Conservation (phyloP, 192 early-diverging fungal species). For the Podila clonocystis region DNA sequence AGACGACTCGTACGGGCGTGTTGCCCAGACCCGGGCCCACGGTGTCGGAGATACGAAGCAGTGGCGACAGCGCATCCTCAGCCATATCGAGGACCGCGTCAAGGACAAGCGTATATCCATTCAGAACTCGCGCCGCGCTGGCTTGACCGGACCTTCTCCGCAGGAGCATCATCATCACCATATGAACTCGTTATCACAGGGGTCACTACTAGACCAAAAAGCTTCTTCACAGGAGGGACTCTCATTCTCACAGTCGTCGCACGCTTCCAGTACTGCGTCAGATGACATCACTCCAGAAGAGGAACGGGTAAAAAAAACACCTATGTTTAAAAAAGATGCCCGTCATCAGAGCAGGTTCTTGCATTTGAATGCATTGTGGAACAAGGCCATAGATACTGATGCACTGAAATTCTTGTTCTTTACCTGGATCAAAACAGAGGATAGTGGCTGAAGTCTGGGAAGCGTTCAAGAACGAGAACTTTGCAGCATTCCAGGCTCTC, state of each 20-base stretch:
- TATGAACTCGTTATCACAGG: background rate
- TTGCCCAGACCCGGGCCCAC: background rate
- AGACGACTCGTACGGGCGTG: background rate
- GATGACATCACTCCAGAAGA: conserved; percentile 16
- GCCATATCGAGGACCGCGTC: conserved; percentile 37
- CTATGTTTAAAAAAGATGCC: background rate
- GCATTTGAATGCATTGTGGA: background rate
- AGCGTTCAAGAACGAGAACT: conserved; percentile 35
- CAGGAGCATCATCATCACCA: background rate
- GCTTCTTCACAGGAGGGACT: background rate
- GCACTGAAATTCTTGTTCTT: background rate
- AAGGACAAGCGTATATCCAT: conserved; percentile 28
- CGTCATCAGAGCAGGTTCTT: background rate
- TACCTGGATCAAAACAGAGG: conserved; percentile 3
- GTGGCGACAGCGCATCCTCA: conserved; percentile 33
- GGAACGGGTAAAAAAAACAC: conserved; percentile 13
- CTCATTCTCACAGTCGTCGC: background rate
- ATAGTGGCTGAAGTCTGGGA: conserved; percentile 45
- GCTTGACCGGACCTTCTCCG: background rate
- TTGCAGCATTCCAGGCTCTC: conserved; percentile 26
- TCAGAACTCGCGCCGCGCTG: conserved; percentile 27
- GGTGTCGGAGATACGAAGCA: conserved; percentile 35
- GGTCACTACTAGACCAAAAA: background rate
- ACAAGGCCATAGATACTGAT: background rate
- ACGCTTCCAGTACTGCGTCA: background rate